A percentile compares a stretch with the other conserved stretches of the same genome.
phyloP scores from a whole-genome alignment of 805 yeast genomes.

The Maudiozyma bulderi region DNA sequence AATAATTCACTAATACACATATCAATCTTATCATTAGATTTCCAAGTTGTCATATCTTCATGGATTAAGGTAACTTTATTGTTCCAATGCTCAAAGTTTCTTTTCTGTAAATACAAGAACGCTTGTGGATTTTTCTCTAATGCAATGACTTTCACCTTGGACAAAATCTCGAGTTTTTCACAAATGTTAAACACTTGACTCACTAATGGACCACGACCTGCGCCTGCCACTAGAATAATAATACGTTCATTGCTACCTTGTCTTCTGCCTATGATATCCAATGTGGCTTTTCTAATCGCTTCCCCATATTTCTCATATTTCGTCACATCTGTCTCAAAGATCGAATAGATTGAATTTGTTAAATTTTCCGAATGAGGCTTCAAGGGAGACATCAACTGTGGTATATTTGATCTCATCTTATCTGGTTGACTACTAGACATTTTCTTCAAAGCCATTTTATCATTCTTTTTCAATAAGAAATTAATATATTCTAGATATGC shows the following conservation, averaged over 20 bases:
- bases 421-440: not conserved
- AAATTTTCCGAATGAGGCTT: slow-evolving; percentile 59
- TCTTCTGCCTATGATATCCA: slow-evolving; percentile 19
- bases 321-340: slow-evolving; percentile 59
- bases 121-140: slow-evolving; percentile 69
- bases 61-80: slow-evolving; percentile 40
- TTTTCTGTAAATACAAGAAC: slow-evolving; percentile 36
- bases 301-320: slow-evolving; percentile 62
- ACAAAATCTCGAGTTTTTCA: slow-evolving; percentile 18
- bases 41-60: slow-evolving; percentile 52
- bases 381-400: slow-evolving; percentile 43
- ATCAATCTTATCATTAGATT: slow-evolving; percentile 34
- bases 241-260: slow-evolving; percentile 12
- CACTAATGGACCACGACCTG: slow-evolving; percentile 81
- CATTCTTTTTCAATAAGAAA: slow-evolving; percentile 32
- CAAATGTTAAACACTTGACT: slow-evolving; percentile 41
- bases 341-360: slow-evolving; percentile 49
- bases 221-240: slow-evolving; percentile 61
- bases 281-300: slow-evolving; percentile 52
- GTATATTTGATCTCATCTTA: slow-evolving; percentile 5
- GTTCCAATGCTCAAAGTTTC: slow-evolving; percentile 47
- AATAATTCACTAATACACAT: slow-evolving; percentile 70
- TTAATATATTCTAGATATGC: slow-evolving; percentile 37
- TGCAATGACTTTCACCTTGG: slow-evolving; percentile 37
- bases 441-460: slow-evolving; percentile 9